These are phyloP conservation scores for Maudiozyma saulgeensis DNA, from an alignment of 805 yeast genomes.

Conservation along the genomic window DNA sequence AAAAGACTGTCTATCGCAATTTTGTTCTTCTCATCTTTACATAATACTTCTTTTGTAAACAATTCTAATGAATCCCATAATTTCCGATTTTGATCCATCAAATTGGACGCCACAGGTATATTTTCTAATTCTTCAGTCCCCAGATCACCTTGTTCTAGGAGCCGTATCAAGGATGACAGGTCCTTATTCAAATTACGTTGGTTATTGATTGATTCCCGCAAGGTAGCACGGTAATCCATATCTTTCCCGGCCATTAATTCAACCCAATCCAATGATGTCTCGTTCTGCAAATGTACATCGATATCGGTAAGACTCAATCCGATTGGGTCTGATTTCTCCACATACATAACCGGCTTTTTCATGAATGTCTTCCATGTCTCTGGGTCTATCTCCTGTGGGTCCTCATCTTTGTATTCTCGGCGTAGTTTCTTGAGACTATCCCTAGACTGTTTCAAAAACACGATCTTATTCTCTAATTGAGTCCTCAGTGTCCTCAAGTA, in stretches of 20 bases:
- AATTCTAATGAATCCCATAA: not conserved
- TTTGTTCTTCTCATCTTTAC: not conserved
- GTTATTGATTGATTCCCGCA: constrained; percentile 5
- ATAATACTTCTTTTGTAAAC: not conserved
- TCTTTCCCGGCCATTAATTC: constrained; percentile 1
- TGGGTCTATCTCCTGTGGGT: not conserved
- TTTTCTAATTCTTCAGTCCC: not conserved
- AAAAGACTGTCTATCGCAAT: constrained; percentile 4
- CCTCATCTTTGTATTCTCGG: not conserved
- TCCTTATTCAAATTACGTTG: constrained; percentile 16
- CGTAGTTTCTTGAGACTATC: constrained; percentile 12
- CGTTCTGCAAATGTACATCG: constrained; percentile 10
- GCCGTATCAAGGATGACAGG: constrained; percentile 7
- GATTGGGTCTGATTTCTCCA: constrained; percentile 28
- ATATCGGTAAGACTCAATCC: constrained; percentile 19
- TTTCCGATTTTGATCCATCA: not conserved
- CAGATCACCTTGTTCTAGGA: constrained; percentile 2
- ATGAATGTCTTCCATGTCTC: constrained; percentile 13
- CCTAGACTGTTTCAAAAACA: constrained; percentile 19
- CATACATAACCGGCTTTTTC: constrained; percentile 19
- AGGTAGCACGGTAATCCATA: not conserved
- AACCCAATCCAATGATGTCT: constrained; percentile 12
- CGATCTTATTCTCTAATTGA: constrained; percentile 20
- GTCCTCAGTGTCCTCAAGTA: constrained; percentile 16
- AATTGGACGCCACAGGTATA: not conserved